Base-by-base conservation (phyloP, 176 grass and related monocot genomes). In the Eragrostis curvula region DNA sequence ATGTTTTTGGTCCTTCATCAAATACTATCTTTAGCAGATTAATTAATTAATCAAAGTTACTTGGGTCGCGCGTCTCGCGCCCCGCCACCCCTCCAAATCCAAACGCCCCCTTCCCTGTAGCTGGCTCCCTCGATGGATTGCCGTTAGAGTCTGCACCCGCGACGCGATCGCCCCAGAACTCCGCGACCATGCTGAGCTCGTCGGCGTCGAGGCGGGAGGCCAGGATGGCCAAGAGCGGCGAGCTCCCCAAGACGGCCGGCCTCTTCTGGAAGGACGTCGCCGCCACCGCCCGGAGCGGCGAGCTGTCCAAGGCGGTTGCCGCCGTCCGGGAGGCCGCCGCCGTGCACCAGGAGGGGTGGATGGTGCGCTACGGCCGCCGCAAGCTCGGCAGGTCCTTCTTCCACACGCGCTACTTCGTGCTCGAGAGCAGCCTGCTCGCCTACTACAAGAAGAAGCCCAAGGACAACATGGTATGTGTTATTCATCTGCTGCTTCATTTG, bases 401-500 rank as follows among this genome's bases (percentile, higher is more conserved):
- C 61, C 92, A 87, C 62, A 86, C 78, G 70, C 92, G 92, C 0
- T 94, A 94, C 66, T 94, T 94, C 52, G 89, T 94, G 59, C 87
- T 98, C 15, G 96, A 93, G 70, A 18, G 15, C 71, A 86, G 79
- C 74, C 68, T 87, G 52, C 92, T 98, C 70, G 84, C 93, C 2
- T 98, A 98, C 90, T 95, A 93, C 89, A 98, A 98, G 87, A 98
- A 85, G 87, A 89, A 98, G 60, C 96, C 96, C 50, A 93, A 85
- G 53, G 93, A 93, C 82, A 98, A 78, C 71, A 90, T 88, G 96
- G 93, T 98, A 29, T 12, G 14, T 11, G 12, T 45, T 18, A 18
- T n/a, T n/a, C n/a, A 13, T 68, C 0, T 49, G 2, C 42, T 68
- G 10, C 36, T 18, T 53, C 2, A 28, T 46, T 15, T 36, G 2